Evolutionary conservation across 2,329 filamentous ascomycete species (phyloP).

Genomic region (Capronia epimyces): DNA sequence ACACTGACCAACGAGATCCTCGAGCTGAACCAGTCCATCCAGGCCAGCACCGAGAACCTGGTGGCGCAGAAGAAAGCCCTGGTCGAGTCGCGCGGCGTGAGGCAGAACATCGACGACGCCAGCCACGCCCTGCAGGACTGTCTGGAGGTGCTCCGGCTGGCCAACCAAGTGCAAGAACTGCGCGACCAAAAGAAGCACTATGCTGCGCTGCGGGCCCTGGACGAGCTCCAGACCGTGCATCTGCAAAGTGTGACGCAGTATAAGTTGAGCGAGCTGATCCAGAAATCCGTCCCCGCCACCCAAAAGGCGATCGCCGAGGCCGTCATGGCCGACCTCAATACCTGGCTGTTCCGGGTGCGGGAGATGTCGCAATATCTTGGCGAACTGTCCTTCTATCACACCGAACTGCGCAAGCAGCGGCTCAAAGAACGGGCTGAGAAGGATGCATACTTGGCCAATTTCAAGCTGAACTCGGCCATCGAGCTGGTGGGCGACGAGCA

Average conservation of each 20-base stretch:
- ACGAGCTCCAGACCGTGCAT: slow-evolving; percentile 94
- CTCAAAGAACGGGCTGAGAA: slow-evolving; percentile 77
- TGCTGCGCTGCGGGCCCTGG: slow-evolving; percentile 83
- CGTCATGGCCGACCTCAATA: slow-evolving; percentile 94
- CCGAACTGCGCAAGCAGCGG: slow-evolving; percentile 74
- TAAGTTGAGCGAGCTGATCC: slow-evolving; percentile 90
- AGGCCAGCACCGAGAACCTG: slow-evolving; percentile 87
- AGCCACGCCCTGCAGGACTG: slow-evolving; percentile 84
- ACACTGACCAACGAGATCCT: slow-evolving; percentile 84
- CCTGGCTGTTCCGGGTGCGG: slow-evolving; percentile 89
- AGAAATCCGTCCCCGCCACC: slow-evolving; percentile 87
- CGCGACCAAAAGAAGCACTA: slow-evolving; percentile 93
- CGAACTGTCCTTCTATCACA: slow-evolving; percentile 95
- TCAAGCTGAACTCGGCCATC: slow-evolving; percentile 91
- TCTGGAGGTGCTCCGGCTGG: slow-evolving; percentile 81
- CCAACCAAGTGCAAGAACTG: slow-evolving; percentile 90
- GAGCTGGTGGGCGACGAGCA: slow-evolving; percentile 92
- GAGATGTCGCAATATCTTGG: slow-evolving; percentile 95
- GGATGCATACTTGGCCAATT: slow-evolving; percentile 68
- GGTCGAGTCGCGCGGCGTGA: slow-evolving; percentile 83
- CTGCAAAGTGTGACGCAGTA: slow-evolving; percentile 91
- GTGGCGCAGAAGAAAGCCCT: slow-evolving; percentile 91
- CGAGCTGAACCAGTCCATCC: slow-evolving; percentile 87
- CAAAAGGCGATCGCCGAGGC: slow-evolving; percentile 91
- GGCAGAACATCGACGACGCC: slow-evolving; percentile 93